Percentiles rank a stretch among this genome's conserved stretches.
These are phyloP conservation scores for Grigorovia yakushimaensis DNA, from an alignment of 805 yeast species.

Conservation along the genomic window DNA sequence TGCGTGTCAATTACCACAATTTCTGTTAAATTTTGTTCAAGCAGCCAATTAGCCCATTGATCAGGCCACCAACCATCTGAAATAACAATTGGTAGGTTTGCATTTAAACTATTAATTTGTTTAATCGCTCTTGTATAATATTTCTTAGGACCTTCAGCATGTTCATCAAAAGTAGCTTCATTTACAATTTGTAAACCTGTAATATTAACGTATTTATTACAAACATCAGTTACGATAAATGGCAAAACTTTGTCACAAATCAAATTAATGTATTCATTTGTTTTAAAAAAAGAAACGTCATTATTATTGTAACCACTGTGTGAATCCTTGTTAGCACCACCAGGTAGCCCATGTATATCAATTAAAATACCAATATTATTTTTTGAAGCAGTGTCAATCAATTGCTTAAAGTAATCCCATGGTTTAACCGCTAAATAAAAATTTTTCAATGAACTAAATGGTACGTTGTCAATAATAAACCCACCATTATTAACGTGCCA, in stretches of 20 bases:
- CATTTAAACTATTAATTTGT: conserved; percentile 47
- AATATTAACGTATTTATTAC: conserved; percentile 48
- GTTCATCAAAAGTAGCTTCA: conserved; percentile 61
- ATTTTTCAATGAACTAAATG: conserved; percentile 42
- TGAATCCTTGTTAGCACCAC: conserved; percentile 80
- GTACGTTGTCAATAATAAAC: conserved; percentile 41
- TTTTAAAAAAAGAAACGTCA: conserved; percentile 30
- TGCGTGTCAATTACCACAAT: conserved; percentile 80
- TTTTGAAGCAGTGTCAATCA: conserved; percentile 49
- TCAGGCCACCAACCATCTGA: conserved; percentile 94
- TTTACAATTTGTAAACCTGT: conserved; percentile 80
- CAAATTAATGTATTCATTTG: conserved; percentile 32
- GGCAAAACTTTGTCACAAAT: conserved; percentile 42
- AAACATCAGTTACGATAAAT: conserved; percentile 54
- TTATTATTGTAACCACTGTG: conserved; percentile 61
- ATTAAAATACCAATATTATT: conserved; percentile 64
- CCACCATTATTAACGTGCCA: conserved; percentile 71
- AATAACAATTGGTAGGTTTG: conserved; percentile 57
- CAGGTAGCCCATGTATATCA: conserved; percentile 85
- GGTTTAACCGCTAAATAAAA: conserved; percentile 55
- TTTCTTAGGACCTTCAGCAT: conserved; percentile 39
- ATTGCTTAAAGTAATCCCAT: conserved; percentile 53
- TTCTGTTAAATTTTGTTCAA: conserved; percentile 29
- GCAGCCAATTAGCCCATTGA: conserved; percentile 63
- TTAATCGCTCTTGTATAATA: conserved; percentile 60